phyloP scores from a whole-genome alignment of 192 early-diverging fungal species.

The Backusella liffmaniae region DNA sequence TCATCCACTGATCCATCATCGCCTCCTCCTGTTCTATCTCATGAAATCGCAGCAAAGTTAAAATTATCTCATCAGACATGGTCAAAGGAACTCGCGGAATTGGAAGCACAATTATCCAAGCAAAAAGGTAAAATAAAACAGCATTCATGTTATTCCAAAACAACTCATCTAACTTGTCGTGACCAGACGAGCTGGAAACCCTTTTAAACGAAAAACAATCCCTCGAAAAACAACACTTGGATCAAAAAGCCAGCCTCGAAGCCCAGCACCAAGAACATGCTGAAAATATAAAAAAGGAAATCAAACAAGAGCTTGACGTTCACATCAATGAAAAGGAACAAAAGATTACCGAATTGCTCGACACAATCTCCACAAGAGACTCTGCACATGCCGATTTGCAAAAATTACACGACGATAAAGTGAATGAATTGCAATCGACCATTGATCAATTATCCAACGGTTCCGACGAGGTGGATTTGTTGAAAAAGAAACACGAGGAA shows the following conservation, averaged over 20 bases:
- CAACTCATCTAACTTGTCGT: not conserved
- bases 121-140: constrained; percentile 21
- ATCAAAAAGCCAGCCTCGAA: not conserved
- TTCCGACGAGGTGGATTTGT: not conserved
- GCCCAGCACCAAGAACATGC: constrained; percentile 12
- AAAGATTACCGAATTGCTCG: not conserved
- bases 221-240: not conserved
- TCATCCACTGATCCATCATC: not conserved
- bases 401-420: not conserved
- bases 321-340: constrained; percentile 3
- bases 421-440: not conserved
- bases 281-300: constrained; percentile 15
- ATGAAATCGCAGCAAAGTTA: constrained; percentile 19
- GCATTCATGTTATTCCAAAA: not conserved
- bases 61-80: constrained; percentile 16
- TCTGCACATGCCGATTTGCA: not conserved
- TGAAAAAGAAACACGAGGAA: constrained; percentile 11
- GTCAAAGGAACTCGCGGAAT: constrained; percentile 23
- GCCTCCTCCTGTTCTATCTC: constrained; percentile 2
- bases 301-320: not conserved
- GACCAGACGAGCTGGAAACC: not conserved
- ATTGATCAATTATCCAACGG: not conserved
- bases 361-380: not conserved
- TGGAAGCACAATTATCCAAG: constrained; percentile 20
- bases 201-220: constrained; percentile 1